Percentiles rank a stretch among this genome's conserved stretches.
Evolutionary conservation across 202 grass and related monocot species (phyloP).

Genomic region (Bolboschoenoplectus hybrid): DNA sequence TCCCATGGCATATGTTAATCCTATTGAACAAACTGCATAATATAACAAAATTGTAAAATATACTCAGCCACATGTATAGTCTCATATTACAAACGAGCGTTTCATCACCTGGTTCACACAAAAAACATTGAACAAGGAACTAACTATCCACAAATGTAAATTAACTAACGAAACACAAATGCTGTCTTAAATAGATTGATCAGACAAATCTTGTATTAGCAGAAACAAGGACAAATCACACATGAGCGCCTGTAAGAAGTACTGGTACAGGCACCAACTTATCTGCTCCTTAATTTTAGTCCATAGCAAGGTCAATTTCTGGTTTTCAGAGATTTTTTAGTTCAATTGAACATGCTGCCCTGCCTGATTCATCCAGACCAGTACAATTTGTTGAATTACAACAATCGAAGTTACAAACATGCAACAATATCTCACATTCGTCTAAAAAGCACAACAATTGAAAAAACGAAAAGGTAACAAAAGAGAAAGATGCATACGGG

Average conservation of each 20-base stretch:
- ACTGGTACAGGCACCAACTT: neutral
- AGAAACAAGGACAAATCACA: neutral
- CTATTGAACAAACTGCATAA: constrained; percentile 68
- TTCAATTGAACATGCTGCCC: neutral
- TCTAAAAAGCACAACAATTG: neutral
- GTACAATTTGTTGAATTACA: neutral
- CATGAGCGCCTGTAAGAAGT: neutral
- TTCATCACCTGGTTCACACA: neutral
- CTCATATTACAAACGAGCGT: neutral
- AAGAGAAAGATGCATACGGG: constrained; percentile 45
- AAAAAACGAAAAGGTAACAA: neutral
- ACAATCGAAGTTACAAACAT: neutral
- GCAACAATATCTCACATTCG: neutral
- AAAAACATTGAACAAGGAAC: neutral
- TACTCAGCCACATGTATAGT: neutral
- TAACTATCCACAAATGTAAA: neutral
- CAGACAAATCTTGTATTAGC: neutral
- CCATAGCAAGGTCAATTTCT: neutral
- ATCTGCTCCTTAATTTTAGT: neutral
- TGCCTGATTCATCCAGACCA: neutral
- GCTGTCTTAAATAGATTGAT: neutral
- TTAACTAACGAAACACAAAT: neutral
- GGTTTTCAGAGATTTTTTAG: neutral
- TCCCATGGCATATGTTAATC: constrained; percentile 78
- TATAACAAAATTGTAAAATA: constrained; percentile 38